phyloP scores from a whole-genome alignment of 352 stramenopile species.

The Phytophthora cactorum region DNA sequence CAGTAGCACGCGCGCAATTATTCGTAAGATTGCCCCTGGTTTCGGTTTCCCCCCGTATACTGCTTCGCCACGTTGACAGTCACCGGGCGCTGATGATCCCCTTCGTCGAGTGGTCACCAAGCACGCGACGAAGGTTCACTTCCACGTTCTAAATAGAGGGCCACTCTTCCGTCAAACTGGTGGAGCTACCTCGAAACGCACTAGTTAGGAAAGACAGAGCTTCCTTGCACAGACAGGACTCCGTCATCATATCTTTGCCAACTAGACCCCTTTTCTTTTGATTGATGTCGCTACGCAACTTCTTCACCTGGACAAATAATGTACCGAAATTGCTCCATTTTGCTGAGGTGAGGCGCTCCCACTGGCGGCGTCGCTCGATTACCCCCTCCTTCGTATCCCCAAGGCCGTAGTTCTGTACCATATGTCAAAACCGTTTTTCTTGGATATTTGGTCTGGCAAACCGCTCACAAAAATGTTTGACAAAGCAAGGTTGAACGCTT shows the following conservation, averaged over 20 bases:
- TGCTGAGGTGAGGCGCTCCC: background rate
- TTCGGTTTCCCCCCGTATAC: background rate
- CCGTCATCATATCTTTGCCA: conserved; percentile 10
- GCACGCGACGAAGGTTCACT: background rate
- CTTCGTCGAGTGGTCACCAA: background rate
- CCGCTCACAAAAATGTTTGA: background rate
- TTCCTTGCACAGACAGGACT: background rate
- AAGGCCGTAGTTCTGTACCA: background rate
- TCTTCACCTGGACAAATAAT: conserved; percentile 12
- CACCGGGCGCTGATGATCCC: background rate
- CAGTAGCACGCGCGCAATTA: background rate
- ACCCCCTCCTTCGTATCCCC: background rate
- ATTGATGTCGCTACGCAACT: background rate
- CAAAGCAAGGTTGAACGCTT: background rate
- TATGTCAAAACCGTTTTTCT: background rate
- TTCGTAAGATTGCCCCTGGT: background rate
- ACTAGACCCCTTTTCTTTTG: background rate
- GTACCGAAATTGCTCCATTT: conserved; percentile 7
- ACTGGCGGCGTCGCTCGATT: background rate
- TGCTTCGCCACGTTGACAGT: background rate
- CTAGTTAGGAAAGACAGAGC: background rate
- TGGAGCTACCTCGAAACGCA: conserved; percentile 13
- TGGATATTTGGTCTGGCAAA: background rate
- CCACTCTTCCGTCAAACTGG: conserved; percentile 4
- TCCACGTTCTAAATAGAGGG: conserved; percentile 2